phyloP scores from a whole-genome alignment of 805 yeast genomes.

The Maudiozyma serrabonitensis region DNA sequence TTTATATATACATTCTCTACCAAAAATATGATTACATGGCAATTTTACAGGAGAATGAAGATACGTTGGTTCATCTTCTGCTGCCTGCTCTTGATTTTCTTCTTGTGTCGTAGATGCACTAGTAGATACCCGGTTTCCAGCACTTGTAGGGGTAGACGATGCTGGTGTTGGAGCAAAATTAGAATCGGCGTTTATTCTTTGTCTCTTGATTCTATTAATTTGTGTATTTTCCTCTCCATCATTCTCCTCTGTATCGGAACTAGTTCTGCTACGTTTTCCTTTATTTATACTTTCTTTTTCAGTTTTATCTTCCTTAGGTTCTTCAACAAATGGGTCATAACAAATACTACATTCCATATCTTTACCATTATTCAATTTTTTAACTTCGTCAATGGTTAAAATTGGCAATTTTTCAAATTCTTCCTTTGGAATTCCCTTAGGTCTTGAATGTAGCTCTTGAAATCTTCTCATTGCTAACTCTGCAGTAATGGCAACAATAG shows the following conservation, averaged over 20 bases:
- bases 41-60: slow-evolving; percentile 59
- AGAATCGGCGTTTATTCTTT: slow-evolving; percentile 8
- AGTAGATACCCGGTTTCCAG: neutral
- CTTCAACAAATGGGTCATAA: slow-evolving; percentile 41
- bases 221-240: slow-evolving; percentile 16
- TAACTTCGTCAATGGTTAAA: slow-evolving; percentile 23
- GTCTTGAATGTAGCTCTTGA: slow-evolving; percentile 38
- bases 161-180: neutral
- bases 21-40: slow-evolving; percentile 86
- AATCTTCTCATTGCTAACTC: slow-evolving; percentile 60
- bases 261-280: slow-evolving; percentile 12
- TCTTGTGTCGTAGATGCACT: neutral
- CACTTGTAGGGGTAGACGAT: slow-evolving; percentile 1
- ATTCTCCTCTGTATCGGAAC: slow-evolving; percentile 15
- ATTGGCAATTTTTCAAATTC: slow-evolving; percentile 43
- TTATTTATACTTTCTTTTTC: slow-evolving; percentile 10
- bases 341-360: slow-evolving; percentile 50
- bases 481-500: slow-evolving; percentile 56
- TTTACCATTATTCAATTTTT: slow-evolving; percentile 9
- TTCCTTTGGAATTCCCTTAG: slow-evolving; percentile 43
- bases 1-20: slow-evolving; percentile 69
- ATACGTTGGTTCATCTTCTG: slow-evolving; percentile 17
- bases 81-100: slow-evolving; percentile 5
- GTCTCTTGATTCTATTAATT: slow-evolving; percentile 12
- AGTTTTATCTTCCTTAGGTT: slow-evolving; percentile 6